A percentile compares a stretch with the other conserved stretches of the same genome.
phyloP scores from a whole-genome alignment of 352 stramenopile species.

The Globisporangium ultimum region DNA sequence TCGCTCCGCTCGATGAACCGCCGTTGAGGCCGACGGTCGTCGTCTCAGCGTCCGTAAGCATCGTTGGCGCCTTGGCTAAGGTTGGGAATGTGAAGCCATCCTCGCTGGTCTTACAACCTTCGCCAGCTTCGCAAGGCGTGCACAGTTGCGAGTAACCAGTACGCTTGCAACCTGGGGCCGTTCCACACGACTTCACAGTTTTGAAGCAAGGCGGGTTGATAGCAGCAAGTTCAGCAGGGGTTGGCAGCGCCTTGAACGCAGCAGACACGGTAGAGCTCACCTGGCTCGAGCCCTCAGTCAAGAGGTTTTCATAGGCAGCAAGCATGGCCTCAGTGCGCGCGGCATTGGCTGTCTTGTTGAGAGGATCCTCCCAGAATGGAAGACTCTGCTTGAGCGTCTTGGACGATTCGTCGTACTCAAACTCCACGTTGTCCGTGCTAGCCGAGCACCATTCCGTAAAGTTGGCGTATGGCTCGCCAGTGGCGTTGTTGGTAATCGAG shows the following conservation, averaged over 20 bases:
- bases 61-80: conserved; percentile 53
- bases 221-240: conserved; percentile 33
- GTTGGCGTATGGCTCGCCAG: conserved; percentile 43
- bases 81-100: conserved; percentile 53
- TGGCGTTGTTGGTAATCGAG: conserved; percentile 43
- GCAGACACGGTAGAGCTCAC: conserved; percentile 30
- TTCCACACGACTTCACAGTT: conserved; percentile 47
- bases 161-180: conserved; percentile 58
- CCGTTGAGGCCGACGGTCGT: conserved; percentile 14
- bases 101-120: conserved; percentile 36
- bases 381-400: conserved; percentile 41
- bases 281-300: conserved; percentile 39
- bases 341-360: conserved; percentile 48
- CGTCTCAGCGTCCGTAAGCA: conserved; percentile 35
- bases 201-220: conserved; percentile 72
- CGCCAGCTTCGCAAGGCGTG: conserved; percentile 35
- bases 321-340: conserved; percentile 46
- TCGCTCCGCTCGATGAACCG: neutral
- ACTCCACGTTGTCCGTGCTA: conserved; percentile 56
- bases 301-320: conserved; percentile 38
- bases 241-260: conserved; percentile 48
- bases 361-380: conserved; percentile 63
- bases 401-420: conserved; percentile 27
- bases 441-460: conserved; percentile 69
- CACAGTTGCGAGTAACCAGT: conserved; percentile 74